Percentiles rank a stretch among this genome's conserved stretches.
These are phyloP conservation scores for Microdochium paspali DNA, from an alignment of 2,329 filamentous ascomycete species.

Conservation along the genomic window DNA sequence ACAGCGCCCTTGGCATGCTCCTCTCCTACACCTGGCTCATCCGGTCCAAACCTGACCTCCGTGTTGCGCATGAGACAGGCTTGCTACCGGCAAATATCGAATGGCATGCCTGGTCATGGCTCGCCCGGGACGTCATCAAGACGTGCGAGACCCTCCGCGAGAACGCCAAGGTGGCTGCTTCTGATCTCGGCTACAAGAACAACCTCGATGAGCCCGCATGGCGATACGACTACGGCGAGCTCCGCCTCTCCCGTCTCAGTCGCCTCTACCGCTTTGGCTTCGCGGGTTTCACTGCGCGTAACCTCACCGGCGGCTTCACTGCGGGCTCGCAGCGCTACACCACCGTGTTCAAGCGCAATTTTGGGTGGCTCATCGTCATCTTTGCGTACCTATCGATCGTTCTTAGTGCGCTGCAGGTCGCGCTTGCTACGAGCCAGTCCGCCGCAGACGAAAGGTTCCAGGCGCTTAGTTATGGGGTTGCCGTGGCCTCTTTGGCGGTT, in stretches of 20 bases:
- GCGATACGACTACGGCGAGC: slow-evolving; percentile 32
- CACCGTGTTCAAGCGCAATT: slow-evolving; percentile 24
- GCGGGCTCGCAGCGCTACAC: slow-evolving; percentile 20
- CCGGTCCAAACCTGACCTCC: slow-evolving; percentile 25
- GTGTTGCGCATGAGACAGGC: slow-evolving; percentile 17
- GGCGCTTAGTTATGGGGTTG: slow-evolving; percentile 12
- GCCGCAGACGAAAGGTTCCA: slow-evolving; percentile 8
- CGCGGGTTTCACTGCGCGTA: slow-evolving; percentile 11
- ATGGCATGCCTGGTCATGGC: slow-evolving; percentile 19
- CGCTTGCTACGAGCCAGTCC: slow-evolving; percentile 14
- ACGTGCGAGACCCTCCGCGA: too few relatives aligned
- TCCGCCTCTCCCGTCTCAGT: slow-evolving; percentile 31
- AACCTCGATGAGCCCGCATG: slow-evolving; percentile 15
- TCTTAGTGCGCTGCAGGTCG: slow-evolving; percentile 26
- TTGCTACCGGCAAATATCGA: slow-evolving; percentile 18
- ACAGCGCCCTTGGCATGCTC: slow-evolving; percentile 24
- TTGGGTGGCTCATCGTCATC: slow-evolving; percentile 18
- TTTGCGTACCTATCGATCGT: slow-evolving; percentile 24
- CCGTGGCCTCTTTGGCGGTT: slow-evolving; percentile 12
- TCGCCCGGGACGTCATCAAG: slow-evolving; percentile 16
- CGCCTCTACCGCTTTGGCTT: slow-evolving; percentile 22
- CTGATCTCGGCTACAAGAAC: slow-evolving; percentile 11
- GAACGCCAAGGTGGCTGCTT: too few relatives aligned
- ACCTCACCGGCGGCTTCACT: slow-evolving; percentile 17
- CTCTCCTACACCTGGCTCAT: slow-evolving; percentile 30